phyloP scores from a whole-genome alignment of 345 rosid species.

The Nasturtium officinale region DNA sequence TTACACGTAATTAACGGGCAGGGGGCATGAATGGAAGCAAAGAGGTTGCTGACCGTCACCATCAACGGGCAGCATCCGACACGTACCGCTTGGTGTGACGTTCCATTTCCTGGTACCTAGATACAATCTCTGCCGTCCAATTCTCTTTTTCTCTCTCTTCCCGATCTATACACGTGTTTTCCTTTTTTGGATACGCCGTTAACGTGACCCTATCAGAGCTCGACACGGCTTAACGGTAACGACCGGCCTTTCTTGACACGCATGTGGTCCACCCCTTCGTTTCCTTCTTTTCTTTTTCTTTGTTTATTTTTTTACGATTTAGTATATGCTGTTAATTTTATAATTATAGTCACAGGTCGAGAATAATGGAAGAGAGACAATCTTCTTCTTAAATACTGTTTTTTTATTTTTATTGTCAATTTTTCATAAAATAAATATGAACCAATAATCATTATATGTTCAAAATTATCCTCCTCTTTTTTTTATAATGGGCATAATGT shows the following conservation, averaged over 20 bases:
- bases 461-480: background rate
- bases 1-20: slow-evolving; percentile 64
- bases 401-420: slow-evolving; percentile 5
- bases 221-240: slow-evolving; percentile 45
- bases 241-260: slow-evolving; percentile 63
- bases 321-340: slow-evolving; percentile 23
- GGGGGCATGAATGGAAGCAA: slow-evolving; percentile 34
- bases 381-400: background rate
- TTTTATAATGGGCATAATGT: no score
- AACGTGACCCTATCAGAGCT: slow-evolving; percentile 58
- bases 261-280: slow-evolving; percentile 64
- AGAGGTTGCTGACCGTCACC: slow-evolving; percentile 61
- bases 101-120: slow-evolving; percentile 54
- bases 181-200: background rate
- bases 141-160: slow-evolving; percentile 16
- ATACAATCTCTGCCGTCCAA: slow-evolving; percentile 64
- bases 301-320: background rate
- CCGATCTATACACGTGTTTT: slow-evolving; percentile 47
- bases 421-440: background rate
- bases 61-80: slow-evolving; percentile 69
- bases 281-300: slow-evolving; percentile 29
- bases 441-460: slow-evolving; percentile 14
- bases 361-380: slow-evolving; percentile 29
- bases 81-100: slow-evolving; percentile 73
- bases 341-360: slow-evolving; percentile 32